Evolutionary conservation across 2,329 filamentous ascomycete genomes (phyloP), one percentile per base, ranked within the genome.

Genomic region (Pseudopyrenochaeta lycopersici): DNA sequence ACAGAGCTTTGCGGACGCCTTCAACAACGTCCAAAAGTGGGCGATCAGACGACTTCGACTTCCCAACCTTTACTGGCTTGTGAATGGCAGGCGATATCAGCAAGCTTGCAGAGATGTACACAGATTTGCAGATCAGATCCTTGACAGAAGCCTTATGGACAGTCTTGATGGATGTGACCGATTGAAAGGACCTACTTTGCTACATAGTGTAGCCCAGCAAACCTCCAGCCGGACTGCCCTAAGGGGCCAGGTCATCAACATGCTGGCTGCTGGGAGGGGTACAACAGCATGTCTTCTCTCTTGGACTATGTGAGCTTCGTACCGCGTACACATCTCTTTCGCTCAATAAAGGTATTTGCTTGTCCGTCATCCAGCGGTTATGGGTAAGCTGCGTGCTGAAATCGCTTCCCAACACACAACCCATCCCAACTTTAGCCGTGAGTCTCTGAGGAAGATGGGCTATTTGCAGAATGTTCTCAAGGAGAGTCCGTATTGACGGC

Each of bases 31-130:
- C 9, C 75, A 78, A 51, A 39, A 72, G 18, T 66, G 65, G 46
- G 56, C 79, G 36, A 63, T 52, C 65, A 76, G 51, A 46, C 53
- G 78, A 12, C 72, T 71, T 50, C 67, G 76, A 6, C 64, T 76
- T 12, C 72, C 62, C 6, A 66, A 73, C 35, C 57, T 74, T 43
- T 81, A 81, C 64, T 82, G 80, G 77, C 58, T 82, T 3, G 68
- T 79, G 10, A 74, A 77, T 27, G 74, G 66, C 7, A 64, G 64
- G 23, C 64, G 72, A 31, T 68, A 62, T 32, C 46, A 46, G 30
- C 38, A 57, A 18, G 62, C 60, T 17, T 65, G 62, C 36, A 51
- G 52, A 6, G 51, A 56, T 29, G 58, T 62, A 7, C 76, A 78
- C 39, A 60, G 69, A 21, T 78, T 77, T 60, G 67, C 75, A 36